Conservation (phyloP, 495 filamentous ascomycete genomes). For the Neurospora hispaniola region DNA sequence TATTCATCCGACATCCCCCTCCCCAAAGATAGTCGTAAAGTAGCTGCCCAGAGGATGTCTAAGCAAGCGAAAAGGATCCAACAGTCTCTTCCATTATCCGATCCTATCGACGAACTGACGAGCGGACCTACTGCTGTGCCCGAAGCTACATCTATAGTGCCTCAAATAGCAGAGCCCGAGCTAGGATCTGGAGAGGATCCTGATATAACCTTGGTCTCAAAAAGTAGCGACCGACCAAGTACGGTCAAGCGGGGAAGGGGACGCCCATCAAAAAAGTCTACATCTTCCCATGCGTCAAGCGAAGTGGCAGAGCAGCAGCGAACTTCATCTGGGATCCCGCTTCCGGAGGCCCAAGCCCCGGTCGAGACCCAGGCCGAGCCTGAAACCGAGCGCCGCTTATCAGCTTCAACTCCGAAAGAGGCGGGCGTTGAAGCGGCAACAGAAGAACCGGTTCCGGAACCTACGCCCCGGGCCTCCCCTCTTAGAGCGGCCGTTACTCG, state of each 20-base stretch:
- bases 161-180: slow-evolving; percentile 21
- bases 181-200: slow-evolving; percentile 25
- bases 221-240: slow-evolving; percentile 12
- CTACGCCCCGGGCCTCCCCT: not conserved
- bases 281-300: slow-evolving; percentile 6
- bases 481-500: slow-evolving; percentile 6
- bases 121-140: slow-evolving; percentile 12
- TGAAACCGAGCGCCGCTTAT: not conserved
- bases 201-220: slow-evolving; percentile 30
- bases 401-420: not conserved
- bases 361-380: not conserved
- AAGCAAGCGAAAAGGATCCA: slow-evolving; percentile 38
- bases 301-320: slow-evolving; percentile 9
- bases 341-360: not conserved
- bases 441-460: slow-evolving; percentile 4
- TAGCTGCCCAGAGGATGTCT: slow-evolving; percentile 30
- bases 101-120: slow-evolving; percentile 12
- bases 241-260: slow-evolving; percentile 25
- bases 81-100: slow-evolving; percentile 9
- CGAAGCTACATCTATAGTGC: slow-evolving; percentile 11
- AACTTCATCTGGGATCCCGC: not conserved
- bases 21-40: slow-evolving; percentile 37
- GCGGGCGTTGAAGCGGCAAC: not conserved
- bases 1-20: slow-evolving; percentile 3
- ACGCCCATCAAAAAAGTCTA: slow-evolving; percentile 22